Base-by-base conservation (phyloP, 441 rosid species). In the Pelargonium australe region DNA sequence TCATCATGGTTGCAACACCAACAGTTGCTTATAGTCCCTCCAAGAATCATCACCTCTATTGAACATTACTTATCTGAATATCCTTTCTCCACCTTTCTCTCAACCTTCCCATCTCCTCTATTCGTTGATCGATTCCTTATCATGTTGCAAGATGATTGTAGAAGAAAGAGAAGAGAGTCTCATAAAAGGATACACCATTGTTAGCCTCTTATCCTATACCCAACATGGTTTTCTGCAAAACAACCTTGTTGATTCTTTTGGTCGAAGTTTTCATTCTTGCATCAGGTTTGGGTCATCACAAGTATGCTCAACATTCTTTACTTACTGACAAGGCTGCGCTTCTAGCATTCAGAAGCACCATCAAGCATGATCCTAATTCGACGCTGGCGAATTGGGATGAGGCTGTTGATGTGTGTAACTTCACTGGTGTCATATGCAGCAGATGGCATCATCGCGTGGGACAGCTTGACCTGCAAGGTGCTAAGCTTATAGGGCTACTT, bases 251-350 rank as follows among this genome's bases (percentile, higher is more conserved):
- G 23, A 71, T 73, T 47, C 74, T 79, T 14, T 74, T 83, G 16
- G 70, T 79, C 47, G 76, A 68, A 45, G 66, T 62, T 67, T 74
- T 75, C 67, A 58, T 73, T 67, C 53, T 68, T 44, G 67, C 40
- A 7, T 72, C 64, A 14, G 10, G 68, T 65, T 73, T 75, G n/a
- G 71, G 61, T 60, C 68, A 63, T 67, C 77, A 67, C 53, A 68
- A 4, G 60, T 62, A 68, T 57, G 60, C 65, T 34, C 62, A 2
- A 72, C 84, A 70, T 63, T 82, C 86, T 12, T 70, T 83, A 76
- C 45, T 53, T 0, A 49, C 68, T 0, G 85, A 82, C 78, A 77
- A 76, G 75, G 78, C 64, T 5, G 80, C 77, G 8, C 85, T 79
- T 67, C 78, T 79, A 1, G 77, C 69, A 58, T 79, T 82, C 78